Conservation (phyloP, 202 grass and related monocot species). For the Bolboschoenoplectus hybrid region DNA sequence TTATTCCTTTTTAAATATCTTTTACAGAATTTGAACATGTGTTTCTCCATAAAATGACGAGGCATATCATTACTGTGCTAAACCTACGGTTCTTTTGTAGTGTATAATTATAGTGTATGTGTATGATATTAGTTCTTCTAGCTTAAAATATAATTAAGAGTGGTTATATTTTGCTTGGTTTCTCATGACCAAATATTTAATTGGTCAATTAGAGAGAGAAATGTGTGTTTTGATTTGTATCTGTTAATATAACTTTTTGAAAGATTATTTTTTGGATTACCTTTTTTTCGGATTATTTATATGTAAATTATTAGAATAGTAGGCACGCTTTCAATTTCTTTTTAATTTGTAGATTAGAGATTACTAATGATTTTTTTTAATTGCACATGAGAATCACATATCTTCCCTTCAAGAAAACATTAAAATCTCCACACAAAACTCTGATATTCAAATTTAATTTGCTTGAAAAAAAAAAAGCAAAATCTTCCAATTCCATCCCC, state of each 20-base stretch:
- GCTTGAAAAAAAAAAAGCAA: neutral
- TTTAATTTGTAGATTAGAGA: neutral
- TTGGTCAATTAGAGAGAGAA: constrained; percentile 36
- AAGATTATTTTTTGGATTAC: neutral
- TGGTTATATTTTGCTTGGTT: constrained; percentile 31
- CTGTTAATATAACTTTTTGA: constrained; percentile 1
- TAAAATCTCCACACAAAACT: neutral
- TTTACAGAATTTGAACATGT: too few species aligned
- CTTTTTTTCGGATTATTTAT: neutral
- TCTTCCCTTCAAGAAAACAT: neutral
- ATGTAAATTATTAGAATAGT: constrained; percentile 1
- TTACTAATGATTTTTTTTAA: neutral
- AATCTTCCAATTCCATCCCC: neutral
- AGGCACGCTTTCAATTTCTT: constrained; percentile 8
- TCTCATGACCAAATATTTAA: constrained; percentile 34
- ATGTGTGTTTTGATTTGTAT: constrained; percentile 33
- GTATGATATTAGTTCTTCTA: constrained; percentile 6
- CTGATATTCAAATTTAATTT: neutral
- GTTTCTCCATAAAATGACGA: too few species aligned
- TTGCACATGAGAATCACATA: neutral
- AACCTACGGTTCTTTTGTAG: too few species aligned
- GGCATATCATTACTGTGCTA: too few species aligned
- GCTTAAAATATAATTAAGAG: neutral
- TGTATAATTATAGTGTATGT: constrained; percentile 26
- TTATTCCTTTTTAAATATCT: too few species aligned